Conservation (phyloP, 805 yeast genomes). For the Kodamaea neixiangensis region DNA sequence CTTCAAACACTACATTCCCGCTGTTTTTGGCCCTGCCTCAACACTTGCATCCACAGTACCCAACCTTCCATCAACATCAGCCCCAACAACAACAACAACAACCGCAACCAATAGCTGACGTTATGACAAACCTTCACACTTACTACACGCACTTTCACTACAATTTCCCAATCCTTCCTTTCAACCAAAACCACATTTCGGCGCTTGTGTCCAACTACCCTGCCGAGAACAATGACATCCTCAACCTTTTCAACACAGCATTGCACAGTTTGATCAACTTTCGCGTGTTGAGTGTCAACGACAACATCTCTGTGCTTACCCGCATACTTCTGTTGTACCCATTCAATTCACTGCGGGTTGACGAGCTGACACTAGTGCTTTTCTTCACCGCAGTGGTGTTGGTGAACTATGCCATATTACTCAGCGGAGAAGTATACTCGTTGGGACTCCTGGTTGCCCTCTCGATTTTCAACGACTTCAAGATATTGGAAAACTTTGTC, state of each 20-base stretch:
- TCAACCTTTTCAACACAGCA: slow-evolving; percentile 45
- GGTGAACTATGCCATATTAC: slow-evolving; percentile 56
- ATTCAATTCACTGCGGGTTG: slow-evolving; percentile 22
- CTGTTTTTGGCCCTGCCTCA: slow-evolving; percentile 3
- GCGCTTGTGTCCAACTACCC: slow-evolving; percentile 14
- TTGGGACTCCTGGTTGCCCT: slow-evolving; percentile 54
- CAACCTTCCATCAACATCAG: slow-evolving; percentile 17
- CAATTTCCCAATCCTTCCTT: slow-evolving; percentile 49
- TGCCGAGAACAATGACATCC: slow-evolving; percentile 18
- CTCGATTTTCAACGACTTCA: slow-evolving; percentile 59
- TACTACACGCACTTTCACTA: slow-evolving; percentile 48
- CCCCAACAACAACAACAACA: slow-evolving; percentile 23
- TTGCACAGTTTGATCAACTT: slow-evolving; percentile 41
- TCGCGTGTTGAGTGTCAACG: slow-evolving; percentile 32
- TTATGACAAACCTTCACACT: slow-evolving; percentile 34
- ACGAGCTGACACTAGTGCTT: slow-evolving; percentile 29
- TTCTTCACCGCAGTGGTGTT: slow-evolving; percentile 33
- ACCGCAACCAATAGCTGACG: slow-evolving; percentile 14
- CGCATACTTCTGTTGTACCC: slow-evolving; percentile 40
- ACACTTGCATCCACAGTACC: slow-evolving; percentile 10
- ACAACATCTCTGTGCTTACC: slow-evolving; percentile 36
- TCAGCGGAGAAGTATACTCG: slow-evolving; percentile 62
- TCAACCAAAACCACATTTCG: slow-evolving; percentile 24
- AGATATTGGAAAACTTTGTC: slow-evolving; percentile 46
- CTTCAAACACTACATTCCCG: neutral